These are phyloP conservation scores for Quercus tomentella DNA, from an alignment of 331 rosid species.

Conservation along the genomic window DNA sequence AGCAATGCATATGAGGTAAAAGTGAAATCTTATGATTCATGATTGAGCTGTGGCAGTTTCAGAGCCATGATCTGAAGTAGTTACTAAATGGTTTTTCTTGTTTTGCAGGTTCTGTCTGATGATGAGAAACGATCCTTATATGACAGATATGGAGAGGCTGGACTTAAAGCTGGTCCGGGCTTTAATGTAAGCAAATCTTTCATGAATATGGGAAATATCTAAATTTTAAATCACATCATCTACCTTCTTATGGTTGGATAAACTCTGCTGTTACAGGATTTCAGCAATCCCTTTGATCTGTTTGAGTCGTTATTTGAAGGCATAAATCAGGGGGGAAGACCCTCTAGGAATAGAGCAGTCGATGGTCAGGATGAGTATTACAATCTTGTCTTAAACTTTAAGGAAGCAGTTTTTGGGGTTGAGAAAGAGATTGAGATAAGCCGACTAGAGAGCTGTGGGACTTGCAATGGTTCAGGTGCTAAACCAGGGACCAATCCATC, in stretches of 20 bases:
- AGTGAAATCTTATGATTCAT: not conserved
- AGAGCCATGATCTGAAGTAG: not conserved
- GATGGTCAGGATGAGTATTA: constrained; percentile 96
- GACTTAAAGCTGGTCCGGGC: constrained; percentile 85
- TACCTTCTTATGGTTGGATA: constrained; percentile 18
- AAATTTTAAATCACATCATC: not conserved
- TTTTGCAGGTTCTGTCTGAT: constrained; percentile 87
- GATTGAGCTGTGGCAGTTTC: constrained; percentile 17
- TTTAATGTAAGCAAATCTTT: constrained; percentile 66
- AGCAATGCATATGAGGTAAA: constrained; percentile 98
- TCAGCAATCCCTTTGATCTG: constrained; percentile 89
- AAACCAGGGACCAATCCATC: constrained; percentile 92
- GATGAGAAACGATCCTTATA: constrained; percentile 87
- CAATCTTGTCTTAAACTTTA: constrained; percentile 77
- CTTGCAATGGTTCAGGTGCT: constrained; percentile 95
- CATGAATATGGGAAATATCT: constrained; percentile 9
- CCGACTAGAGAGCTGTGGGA: constrained; percentile 87
- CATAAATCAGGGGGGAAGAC: constrained; percentile 55
- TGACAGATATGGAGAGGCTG: constrained; percentile 96
- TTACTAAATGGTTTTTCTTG: constrained; percentile 16
- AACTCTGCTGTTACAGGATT: constrained; percentile 60
- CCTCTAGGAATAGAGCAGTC: constrained; percentile 76
- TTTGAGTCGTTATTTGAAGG: constrained; percentile 83
- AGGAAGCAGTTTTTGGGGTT: constrained; percentile 95
- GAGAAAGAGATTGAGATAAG: constrained; percentile 93